Conservation (phyloP, 2,329 filamentous ascomycete genomes). For the Fusarium mangiferae region DNA sequence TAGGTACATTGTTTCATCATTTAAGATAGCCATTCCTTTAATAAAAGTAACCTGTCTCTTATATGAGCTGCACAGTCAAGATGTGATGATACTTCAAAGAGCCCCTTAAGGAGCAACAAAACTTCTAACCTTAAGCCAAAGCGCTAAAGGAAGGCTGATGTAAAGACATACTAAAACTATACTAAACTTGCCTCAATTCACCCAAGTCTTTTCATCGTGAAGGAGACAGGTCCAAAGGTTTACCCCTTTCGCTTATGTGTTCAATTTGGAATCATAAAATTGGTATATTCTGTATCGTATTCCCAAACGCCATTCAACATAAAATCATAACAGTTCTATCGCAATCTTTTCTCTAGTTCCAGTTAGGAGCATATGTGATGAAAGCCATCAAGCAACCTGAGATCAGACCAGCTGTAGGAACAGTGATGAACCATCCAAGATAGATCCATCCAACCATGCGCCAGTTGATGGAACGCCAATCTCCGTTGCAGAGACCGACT, state of each 20-base stretch:
- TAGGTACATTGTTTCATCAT: conserved; percentile 27
- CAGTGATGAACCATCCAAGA: conserved; percentile 69
- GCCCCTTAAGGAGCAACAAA: neutral
- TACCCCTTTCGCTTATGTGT: neutral
- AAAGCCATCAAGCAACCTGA: conserved; percentile 71
- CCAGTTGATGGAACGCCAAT: conserved; percentile 70
- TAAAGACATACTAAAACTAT: neutral
- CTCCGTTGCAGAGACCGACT: conserved; percentile 69
- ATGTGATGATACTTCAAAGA: neutral
- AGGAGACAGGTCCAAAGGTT: neutral
- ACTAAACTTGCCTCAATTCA: neutral
- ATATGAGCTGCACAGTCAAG: neutral
- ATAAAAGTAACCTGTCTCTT: conserved; percentile 30
- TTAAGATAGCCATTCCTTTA: conserved; percentile 35
- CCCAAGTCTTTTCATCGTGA: neutral
- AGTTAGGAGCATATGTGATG: conserved; percentile 69
- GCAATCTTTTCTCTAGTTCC: conserved; percentile 34
- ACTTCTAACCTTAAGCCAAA: too few relatives aligned
- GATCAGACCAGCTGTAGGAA: conserved; percentile 66
- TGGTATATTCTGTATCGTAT: conserved; percentile 5
- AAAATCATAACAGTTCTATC: neutral
- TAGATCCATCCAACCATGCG: conserved; percentile 70
- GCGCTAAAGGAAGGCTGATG: neutral
- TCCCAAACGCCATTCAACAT: neutral
- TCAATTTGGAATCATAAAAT: neutral